Percentiles rank a stretch among this genome's conserved stretches.
These are phyloP conservation scores for Pythium sp. DNA, from an alignment of 352 stramenopile genomes.

Conservation along the genomic window DNA sequence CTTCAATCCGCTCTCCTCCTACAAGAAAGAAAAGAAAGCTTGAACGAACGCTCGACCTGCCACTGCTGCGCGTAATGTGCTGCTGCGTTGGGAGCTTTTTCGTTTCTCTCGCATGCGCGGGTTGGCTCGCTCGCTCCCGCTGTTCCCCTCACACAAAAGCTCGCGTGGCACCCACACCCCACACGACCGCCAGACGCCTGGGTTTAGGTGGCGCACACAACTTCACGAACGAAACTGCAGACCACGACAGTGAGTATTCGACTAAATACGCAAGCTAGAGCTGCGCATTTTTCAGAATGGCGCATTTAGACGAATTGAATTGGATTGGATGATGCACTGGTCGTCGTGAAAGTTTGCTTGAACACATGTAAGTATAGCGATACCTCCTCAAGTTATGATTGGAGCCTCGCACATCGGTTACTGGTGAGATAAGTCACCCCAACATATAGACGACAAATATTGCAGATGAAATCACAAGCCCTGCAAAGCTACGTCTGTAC, in stretches of 20 bases:
- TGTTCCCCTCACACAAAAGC: neutral
- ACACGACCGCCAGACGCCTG: neutral
- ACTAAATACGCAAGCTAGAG: neutral
- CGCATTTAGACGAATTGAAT: neutral
- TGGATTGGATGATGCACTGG: too few species aligned
- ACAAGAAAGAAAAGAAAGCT: neutral
- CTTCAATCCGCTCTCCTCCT: neutral
- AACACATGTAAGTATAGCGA: too few species aligned
- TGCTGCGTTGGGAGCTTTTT: slow-evolving; percentile 11
- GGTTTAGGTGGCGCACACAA: neutral
- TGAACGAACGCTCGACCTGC: slow-evolving; percentile 13
- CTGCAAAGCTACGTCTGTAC: too few species aligned
- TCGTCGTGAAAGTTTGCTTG: too few species aligned
- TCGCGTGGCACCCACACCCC: neutral
- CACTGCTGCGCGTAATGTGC: slow-evolving; percentile 6
- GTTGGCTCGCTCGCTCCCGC: slow-evolving; percentile 5
- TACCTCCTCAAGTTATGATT: too few species aligned
- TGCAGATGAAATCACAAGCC: too few species aligned
- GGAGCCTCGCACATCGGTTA: too few species aligned
- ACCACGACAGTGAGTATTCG: neutral
- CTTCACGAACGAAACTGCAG: neutral
- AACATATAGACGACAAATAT: too few species aligned
- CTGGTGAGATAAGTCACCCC: too few species aligned
- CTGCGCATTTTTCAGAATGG: neutral
- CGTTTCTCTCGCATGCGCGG: slow-evolving; percentile 8